These are phyloP conservation scores for Pseudogymnoascus sp. DNA, from an alignment of 2,329 filamentous ascomycete species.

Conservation along the genomic window DNA sequence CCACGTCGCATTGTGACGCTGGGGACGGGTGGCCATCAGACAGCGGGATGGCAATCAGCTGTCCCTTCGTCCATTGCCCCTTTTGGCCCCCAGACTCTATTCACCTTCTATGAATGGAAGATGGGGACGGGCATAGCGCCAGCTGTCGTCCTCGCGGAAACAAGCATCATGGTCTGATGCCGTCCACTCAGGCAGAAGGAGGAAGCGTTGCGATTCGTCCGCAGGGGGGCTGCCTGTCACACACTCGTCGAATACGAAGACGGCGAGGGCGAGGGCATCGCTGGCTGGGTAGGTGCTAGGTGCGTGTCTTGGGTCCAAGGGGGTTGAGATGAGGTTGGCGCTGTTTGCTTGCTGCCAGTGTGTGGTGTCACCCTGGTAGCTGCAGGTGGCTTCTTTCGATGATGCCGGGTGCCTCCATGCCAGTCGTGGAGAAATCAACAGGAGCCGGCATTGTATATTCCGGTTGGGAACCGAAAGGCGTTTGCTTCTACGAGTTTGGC, in stretches of 20 bases:
- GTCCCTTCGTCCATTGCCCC: background rate
- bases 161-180: conserved; percentile 2
- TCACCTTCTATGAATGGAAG: conserved; percentile 4
- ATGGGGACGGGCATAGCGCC: background rate
- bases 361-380: background rate
- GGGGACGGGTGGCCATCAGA: background rate
- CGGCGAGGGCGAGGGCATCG: background rate
- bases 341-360: background rate
- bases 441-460: background rate
- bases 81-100: conserved; percentile 1
- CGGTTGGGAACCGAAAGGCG: background rate
- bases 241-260: background rate
- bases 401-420: background rate
- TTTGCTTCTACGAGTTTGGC: background rate
- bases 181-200: background rate
- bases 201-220: conserved; percentile 5
- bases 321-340: background rate
- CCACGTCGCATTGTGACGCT: conserved; percentile 1
- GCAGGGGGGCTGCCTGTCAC: background rate
- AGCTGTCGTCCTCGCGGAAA: background rate
- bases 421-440: background rate
- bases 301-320: background rate
- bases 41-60: background rate
- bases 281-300: background rate
- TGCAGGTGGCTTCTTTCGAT: conserved; percentile 6